A percentile compares a stretch with the other conserved stretches of the same genome.
Conservation (phyloP, 371 early-diverging fungal species). For the Thermomucor indicae-seudaticae region DNA sequence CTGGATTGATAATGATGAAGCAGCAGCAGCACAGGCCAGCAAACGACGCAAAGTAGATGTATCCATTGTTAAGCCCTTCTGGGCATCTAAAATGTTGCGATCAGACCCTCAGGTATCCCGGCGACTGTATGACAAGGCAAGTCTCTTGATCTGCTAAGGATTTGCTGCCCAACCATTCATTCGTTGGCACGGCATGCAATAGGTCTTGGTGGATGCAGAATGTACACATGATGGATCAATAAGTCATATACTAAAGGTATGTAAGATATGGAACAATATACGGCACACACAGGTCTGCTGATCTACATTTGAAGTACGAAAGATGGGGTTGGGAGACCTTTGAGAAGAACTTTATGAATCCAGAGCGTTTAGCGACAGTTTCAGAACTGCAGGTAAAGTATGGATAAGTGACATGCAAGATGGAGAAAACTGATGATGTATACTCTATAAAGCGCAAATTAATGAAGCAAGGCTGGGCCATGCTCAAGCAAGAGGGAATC, state of each 20-base stretch:
- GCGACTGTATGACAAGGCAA: slow-evolving; percentile 75
- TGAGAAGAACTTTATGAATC: slow-evolving; percentile 64
- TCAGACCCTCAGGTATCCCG: slow-evolving; percentile 46
- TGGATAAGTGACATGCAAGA: neutral
- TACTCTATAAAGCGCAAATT: slow-evolving; percentile 54
- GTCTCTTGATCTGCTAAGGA: neutral
- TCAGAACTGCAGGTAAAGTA: slow-evolving; percentile 40
- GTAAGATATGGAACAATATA: neutral
- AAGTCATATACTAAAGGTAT: slow-evolving; percentile 73
- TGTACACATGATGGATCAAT: slow-evolving; percentile 97
- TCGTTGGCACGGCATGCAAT: neutral
- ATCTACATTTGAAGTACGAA: slow-evolving; percentile 39
- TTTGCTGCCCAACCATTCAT: no score
- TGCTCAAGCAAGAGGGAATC: slow-evolving; percentile 51
- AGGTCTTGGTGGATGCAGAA: slow-evolving; percentile 91
- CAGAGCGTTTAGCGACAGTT: slow-evolving; percentile 46
- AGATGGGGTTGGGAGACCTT: slow-evolving; percentile 73
- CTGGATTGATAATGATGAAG: neutral
- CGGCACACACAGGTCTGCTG: neutral
- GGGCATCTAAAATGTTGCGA: slow-evolving; percentile 69
- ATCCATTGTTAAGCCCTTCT: slow-evolving; percentile 59
- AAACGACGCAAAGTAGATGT: slow-evolving; percentile 11
- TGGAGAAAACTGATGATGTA: neutral
- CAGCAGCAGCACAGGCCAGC: slow-evolving; percentile 9
- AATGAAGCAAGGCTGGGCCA: slow-evolving; percentile 12